Conservation (phyloP, 1,139 yeast species). For the Geotrichum carabidarum region DNA sequence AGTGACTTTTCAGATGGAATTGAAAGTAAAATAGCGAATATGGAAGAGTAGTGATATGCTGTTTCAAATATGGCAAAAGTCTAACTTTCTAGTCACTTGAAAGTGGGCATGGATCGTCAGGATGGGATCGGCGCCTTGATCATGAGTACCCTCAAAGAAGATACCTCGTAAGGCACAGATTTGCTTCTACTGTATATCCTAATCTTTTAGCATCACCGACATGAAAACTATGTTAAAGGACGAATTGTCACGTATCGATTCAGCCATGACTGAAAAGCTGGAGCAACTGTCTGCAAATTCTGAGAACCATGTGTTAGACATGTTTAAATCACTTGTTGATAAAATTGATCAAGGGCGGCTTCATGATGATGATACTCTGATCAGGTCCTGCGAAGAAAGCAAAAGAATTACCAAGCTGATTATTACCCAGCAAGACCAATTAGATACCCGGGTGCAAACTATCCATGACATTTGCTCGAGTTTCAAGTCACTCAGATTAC, state of each 20-base stretch:
- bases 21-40: neutral
- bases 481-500: slow-evolving; percentile 9
- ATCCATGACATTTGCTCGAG: slow-evolving; percentile 11
- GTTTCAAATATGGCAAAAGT: no score
- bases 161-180: neutral
- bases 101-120: neutral
- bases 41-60: slow-evolving; percentile 3
- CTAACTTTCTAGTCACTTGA: no score
- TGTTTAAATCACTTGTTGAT: neutral
- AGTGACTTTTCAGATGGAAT: neutral
- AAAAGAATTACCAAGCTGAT: neutral
- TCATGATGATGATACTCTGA: neutral
- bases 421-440: neutral
- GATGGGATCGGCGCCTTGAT: neutral
- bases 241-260: neutral
- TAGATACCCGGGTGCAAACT: slow-evolving; percentile 6
- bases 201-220: no score
- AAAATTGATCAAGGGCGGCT: neutral
- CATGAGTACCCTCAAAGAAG: neutral
- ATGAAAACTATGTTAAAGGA: neutral
- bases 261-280: neutral
- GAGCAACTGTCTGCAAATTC: neutral
- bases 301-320: neutral
- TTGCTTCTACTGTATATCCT: no score
- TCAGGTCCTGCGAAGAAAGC: neutral